Conservation (phyloP, 306 rosid species). For the Crotalaria pallida region DNA sequence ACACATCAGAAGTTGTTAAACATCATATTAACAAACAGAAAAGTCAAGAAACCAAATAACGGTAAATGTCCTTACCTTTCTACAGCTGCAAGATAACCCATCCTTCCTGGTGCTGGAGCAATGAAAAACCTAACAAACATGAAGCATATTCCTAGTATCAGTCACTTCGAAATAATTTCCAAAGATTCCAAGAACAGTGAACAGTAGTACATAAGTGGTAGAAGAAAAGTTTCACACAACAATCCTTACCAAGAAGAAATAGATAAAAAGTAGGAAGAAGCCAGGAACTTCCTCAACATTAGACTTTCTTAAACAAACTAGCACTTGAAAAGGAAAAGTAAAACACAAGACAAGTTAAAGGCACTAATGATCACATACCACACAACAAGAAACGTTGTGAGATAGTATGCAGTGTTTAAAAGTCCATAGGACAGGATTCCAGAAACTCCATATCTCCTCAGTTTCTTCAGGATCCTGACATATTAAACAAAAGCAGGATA, state of each 20-base stretch:
- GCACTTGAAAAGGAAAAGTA: not conserved
- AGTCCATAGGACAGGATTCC: conserved; percentile 84
- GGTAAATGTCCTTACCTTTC: conserved; percentile 42
- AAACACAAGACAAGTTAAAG: not conserved
- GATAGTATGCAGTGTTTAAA: conserved; percentile 82
- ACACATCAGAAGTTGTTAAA: conserved; percentile 22
- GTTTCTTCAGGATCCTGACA: conserved; percentile 51
- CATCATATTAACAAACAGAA: not conserved
- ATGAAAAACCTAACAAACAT: conserved; percentile 62
- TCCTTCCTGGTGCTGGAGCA: conserved; percentile 75
- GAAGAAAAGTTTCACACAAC: not conserved
- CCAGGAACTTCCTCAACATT: not conserved
- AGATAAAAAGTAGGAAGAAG: not conserved
- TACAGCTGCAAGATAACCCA: conserved; percentile 85
- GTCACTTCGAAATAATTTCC: not conserved
- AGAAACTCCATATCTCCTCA: conserved; percentile 74
- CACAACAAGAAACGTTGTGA: conserved; percentile 72
- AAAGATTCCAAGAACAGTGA: not conserved
- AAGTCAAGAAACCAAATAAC: not conserved
- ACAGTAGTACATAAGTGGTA: not conserved
- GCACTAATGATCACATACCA: conserved; percentile 45
- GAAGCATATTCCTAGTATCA: conserved; percentile 9
- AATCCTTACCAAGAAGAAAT: not conserved
- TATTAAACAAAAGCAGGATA: conserved; percentile 26
- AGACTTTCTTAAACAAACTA: not conserved